A percentile compares a stretch with the other conserved stretches of the same genome.
Conservation (phyloP, 1,284 basidiomycete genomes). For the Blastosporella zonata region DNA sequence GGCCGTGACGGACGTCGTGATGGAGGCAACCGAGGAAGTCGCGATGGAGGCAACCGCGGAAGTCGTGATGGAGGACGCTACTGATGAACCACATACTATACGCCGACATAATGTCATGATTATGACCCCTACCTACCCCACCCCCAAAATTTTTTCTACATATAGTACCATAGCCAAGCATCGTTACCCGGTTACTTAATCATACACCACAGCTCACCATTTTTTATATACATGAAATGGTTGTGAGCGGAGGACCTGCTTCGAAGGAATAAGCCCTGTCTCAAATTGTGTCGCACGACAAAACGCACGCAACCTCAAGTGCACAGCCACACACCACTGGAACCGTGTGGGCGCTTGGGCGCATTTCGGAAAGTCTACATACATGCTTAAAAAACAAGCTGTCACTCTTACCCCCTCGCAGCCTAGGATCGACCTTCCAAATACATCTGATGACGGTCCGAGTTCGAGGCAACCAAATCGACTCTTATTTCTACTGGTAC, state of each 20-base stretch:
- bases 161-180: conserved; percentile 3
- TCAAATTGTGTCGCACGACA: too few species aligned
- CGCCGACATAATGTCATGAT: not conserved
- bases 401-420: too few species aligned
- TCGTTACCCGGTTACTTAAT: conserved; percentile 8
- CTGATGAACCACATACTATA: not conserved
- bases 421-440: too few species aligned
- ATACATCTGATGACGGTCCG: too few species aligned
- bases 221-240: not conserved
- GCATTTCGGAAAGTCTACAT: too few species aligned
- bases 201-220: not conserved
- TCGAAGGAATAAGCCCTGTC: not conserved
- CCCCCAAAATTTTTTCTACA: not conserved
- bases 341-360: too few species aligned
- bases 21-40: not conserved
- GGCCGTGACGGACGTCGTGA: not conserved
- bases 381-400: too few species aligned
- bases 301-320: too few species aligned
- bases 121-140: not conserved
- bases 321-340: too few species aligned
- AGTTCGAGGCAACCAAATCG: too few species aligned
- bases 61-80: not conserved
- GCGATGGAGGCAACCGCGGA: not conserved
- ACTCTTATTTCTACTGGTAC: too few species aligned
- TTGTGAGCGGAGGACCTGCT: not conserved